phyloP scores from a whole-genome alignment of 139 green algal species.

The Axilococcus clingmanii region DNA sequence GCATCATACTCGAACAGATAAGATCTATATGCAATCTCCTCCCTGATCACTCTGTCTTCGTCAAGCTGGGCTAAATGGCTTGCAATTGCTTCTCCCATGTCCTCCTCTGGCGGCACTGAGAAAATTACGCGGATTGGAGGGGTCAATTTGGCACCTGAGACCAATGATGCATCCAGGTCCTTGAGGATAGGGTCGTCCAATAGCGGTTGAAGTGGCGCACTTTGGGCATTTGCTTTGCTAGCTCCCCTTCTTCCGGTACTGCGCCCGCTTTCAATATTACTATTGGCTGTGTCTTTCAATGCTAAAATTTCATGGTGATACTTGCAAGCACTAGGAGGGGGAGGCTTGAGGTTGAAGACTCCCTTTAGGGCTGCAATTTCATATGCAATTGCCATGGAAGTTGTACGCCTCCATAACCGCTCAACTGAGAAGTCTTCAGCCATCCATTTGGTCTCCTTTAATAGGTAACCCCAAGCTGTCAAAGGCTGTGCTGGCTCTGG shows the following conservation, averaged over 20 bases:
- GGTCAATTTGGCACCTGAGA: not conserved
- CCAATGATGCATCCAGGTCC: conserved; percentile 12
- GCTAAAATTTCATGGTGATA: conserved; percentile 7
- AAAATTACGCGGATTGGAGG: not conserved
- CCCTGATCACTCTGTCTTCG: conserved; percentile 18
- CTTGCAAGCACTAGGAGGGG: conserved; percentile 8
- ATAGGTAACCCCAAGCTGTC: conserved; percentile 41
- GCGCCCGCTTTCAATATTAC: not conserved
- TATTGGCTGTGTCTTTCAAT: conserved; percentile 2
- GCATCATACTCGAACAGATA: conserved; percentile 38
- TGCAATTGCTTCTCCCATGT: not conserved
- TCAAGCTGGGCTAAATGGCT: conserved; percentile 10
- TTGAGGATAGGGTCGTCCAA: conserved; percentile 22
- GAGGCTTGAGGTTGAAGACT: conserved; percentile 14
- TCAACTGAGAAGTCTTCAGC: conserved; percentile 55
- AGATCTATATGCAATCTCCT: conserved; percentile 28
- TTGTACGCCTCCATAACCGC: conserved; percentile 45
- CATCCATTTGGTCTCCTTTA: conserved; percentile 56
- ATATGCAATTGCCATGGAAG: conserved; percentile 22
- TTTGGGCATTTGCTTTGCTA: conserved; percentile 1
- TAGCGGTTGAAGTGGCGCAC: not conserved
- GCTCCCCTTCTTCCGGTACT: conserved; percentile 2
- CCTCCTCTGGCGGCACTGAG: conserved; percentile 1
- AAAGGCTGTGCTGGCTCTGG: conserved; percentile 29
- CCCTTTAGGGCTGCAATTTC: conserved; percentile 21